Evolutionary conservation across 2,329 filamentous ascomycete genomes (phyloP).

Genomic region (Sclerotiophoma versabilis): DNA sequence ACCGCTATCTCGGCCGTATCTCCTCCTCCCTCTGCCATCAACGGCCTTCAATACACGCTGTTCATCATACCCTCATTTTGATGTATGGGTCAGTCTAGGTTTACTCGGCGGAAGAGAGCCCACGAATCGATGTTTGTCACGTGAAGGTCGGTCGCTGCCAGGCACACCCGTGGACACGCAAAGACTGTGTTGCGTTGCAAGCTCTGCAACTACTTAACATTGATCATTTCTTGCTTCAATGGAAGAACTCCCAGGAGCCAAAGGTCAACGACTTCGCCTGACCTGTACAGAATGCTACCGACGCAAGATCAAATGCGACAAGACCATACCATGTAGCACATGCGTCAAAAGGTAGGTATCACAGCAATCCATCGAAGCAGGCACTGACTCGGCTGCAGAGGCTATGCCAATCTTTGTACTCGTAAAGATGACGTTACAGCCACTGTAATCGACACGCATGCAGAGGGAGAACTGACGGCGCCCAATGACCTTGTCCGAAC

Average conservation of each 20-base stretch:
- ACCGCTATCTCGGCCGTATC: background rate
- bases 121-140: too few species aligned
- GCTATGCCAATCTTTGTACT: background rate
- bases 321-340: slow-evolving; percentile 51
- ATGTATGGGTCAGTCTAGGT: too few species aligned
- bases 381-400: background rate
- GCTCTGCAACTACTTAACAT: too few species aligned
- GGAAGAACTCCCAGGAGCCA: slow-evolving; percentile 13
- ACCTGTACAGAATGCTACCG: slow-evolving; percentile 43
- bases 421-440: background rate
- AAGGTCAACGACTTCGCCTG: slow-evolving; percentile 25
- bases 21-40: background rate
- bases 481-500: background rate
- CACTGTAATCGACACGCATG: background rate
- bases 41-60: background rate
- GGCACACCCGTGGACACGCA: too few species aligned
- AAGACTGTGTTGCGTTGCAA: too few species aligned
- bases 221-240: slow-evolving; percentile 10
- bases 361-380: too few species aligned
- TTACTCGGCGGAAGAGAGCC: too few species aligned
- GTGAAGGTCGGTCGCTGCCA: too few species aligned
- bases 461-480: background rate
- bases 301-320: slow-evolving; percentile 52
- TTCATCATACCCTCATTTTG: too few species aligned
- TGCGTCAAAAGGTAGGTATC: slow-evolving; percentile 42